Conservation (phyloP, 306 rosid genomes). For the Prunus fruticosa region DNA sequence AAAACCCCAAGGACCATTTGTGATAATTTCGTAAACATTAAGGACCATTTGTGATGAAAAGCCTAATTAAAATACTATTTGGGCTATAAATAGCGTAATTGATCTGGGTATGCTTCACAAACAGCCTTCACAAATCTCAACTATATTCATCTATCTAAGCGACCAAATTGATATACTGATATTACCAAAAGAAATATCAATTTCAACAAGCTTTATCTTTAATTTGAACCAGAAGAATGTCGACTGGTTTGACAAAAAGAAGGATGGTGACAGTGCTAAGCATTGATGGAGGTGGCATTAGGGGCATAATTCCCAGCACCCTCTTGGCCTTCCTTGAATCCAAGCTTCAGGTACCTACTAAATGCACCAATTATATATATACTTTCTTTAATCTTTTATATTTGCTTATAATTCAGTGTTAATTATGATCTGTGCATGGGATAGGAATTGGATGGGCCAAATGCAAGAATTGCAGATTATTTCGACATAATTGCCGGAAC, state of each 20-base stretch:
- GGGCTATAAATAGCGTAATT: not conserved
- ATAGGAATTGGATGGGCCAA: constrained; percentile 33
- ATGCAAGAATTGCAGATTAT: constrained; percentile 39
- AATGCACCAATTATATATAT: not conserved
- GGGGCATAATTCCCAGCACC: constrained; percentile 37
- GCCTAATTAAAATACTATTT: not conserved
- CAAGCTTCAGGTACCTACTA: constrained; percentile 32
- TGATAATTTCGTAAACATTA: too few species aligned
- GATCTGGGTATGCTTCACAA: not conserved
- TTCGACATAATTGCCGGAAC: constrained; percentile 44
- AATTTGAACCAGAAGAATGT: not conserved
- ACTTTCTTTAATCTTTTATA: not conserved
- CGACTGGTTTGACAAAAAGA: constrained; percentile 2
- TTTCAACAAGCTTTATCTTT: not conserved
- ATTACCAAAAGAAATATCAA: not conserved
- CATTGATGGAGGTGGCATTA: constrained; percentile 44
- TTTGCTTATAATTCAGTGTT: not conserved
- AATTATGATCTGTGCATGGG: not conserved
- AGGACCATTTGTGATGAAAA: too few species aligned
- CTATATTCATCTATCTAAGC: not conserved
- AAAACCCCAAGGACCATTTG: too few species aligned
- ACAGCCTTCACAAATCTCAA: not conserved
- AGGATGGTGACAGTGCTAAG: constrained; percentile 32
- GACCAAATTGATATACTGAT: not conserved
- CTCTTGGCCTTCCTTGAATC: constrained; percentile 34